Evolutionary conservation across 148 eudicot genomes (phyloP), one percentile per base, ranked within the genome.

Genomic region (Fallopia convolvulus): DNA sequence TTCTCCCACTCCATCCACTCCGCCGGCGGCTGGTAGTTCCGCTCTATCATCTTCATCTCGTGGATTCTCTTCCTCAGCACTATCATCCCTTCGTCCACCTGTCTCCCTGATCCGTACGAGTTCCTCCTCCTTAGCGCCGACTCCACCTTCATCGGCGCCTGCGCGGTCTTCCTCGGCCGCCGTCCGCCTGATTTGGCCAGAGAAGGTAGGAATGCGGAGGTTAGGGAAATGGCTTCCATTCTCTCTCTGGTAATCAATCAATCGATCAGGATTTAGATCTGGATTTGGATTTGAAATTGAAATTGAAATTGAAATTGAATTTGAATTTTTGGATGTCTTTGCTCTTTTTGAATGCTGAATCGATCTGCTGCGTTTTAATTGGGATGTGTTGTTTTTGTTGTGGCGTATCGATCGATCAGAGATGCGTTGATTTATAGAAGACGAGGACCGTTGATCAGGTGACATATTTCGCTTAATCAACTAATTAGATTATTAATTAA

Each of bases 1-100:
- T 89, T 89, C 84, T 87, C 92, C 92, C 89, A 85, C 4, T 79
- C 80, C 84, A 78, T 85, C 92, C 89, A 89, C 8, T 79, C 87
- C 3, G 41, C 63, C 15, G 88, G 88, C 21, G 89, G 80, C 77
- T 83, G 87, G 72, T 81, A 82, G 44, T 82, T 80, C 26, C 75
- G 44, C 72, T 86, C 89, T 0, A 82, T 65, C 74, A 80, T 55
- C 79, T 85, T 85, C 85, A 85, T 86, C 78, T 88, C 86, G 15
- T 84, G 87, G 30, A 86, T 83, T 8, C 89, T 61, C 76, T 77
- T 85, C 75, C 91, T 77, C 21, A 86, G 70, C 4, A 86, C 80
- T 8, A 82, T 82, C 89, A 88, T 85, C 21, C 79, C 79, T 74
- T 83, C 87, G 7, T 89, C 89, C 6, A 85, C 92, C 20, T 65